Percentiles rank a stretch among this genome's conserved stretches.
Evolutionary conservation across 805 yeast genomes (phyloP).

Genomic region (Vanderwaltozyma verrucispora): DNA sequence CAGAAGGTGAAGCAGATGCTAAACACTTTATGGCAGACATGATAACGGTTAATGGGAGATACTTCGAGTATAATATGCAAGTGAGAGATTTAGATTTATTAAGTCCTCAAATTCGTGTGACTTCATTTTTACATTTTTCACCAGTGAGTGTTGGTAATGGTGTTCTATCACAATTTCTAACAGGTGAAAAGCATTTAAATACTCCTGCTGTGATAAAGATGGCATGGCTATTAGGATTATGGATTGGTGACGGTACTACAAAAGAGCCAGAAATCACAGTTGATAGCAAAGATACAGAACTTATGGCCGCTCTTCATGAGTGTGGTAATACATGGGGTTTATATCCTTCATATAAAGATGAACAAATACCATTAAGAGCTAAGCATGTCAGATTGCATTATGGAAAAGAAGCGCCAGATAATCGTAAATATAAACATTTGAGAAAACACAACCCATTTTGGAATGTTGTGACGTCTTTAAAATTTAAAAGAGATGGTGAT

Average conservation of each 20-base stretch:
- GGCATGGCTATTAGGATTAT: constrained; percentile 34
- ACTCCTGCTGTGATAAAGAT: constrained; percentile 19
- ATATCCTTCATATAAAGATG: constrained; percentile 14
- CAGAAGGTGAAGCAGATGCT: constrained; percentile 19
- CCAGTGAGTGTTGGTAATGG: constrained; percentile 31
- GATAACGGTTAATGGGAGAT: constrained; percentile 16
- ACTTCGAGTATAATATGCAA: constrained; percentile 32
- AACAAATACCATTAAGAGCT: constrained; percentile 13
- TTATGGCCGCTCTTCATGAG: constrained; percentile 21
- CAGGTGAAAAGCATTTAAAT: constrained; percentile 15
- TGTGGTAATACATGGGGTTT: constrained; percentile 21
- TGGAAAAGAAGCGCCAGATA: constrained; percentile 8
- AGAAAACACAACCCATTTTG: constrained; percentile 26
- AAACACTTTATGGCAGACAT: constrained; percentile 19
- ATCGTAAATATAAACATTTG: constrained; percentile 9
- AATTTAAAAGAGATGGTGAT: constrained; percentile 14
- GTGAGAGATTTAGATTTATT: constrained; percentile 30
- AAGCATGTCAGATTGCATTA: constrained; percentile 18
- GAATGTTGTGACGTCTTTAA: constrained; percentile 18
- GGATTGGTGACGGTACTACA: constrained; percentile 31
- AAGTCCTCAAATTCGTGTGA: constrained; percentile 21
- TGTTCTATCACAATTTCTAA: constrained; percentile 23
- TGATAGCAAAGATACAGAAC: constrained; percentile 20
- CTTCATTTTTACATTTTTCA: constrained; percentile 27
- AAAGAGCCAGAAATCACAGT: constrained; percentile 24